Base-by-base conservation (phyloP, 116 monocot genomes). In the Cymodocea nodosa region DNA sequence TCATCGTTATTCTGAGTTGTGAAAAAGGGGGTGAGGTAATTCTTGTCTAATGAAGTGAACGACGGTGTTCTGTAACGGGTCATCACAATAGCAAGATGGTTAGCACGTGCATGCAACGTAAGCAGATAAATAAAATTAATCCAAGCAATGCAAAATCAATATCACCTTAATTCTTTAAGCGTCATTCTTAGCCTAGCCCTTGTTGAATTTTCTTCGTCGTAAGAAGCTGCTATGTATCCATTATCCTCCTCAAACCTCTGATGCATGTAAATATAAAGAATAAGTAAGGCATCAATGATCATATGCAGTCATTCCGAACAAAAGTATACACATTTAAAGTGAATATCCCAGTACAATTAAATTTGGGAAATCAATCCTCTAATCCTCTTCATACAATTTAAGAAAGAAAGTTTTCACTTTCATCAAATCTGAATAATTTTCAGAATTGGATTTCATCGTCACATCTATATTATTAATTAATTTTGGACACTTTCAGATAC, bases 11-110 rank as follows among this genome's bases (percentile, higher is more conserved):
- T 89, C 71, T 98, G 98, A 62, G 84, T 81, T 15, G 98, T 98
- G 73, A 98, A 98, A 60, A 98, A 98, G 25, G 98, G 98, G 59
- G 98, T 98, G 34, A 98, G 85, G 75, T 79, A 98, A 68, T 98
- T 98, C 70, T 84, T 98, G 65, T 98, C 98, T 50, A 98, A 76
- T 51, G 88, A 79, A 20, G 79, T 83, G 79, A 98, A 98, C 48
- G 89, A 86, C 23, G 89, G 76, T 23, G 92, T 75, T 62, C 98
- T 98, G 84, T 70, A 82, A 54, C 48, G 48, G 15, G 12, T 14
- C 19, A 60, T 12, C 16, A 60, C 50, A 76, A 58, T 14, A 6
- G 57, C 35, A 15, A 54, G 53, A 57, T 36, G 37, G 36, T 22
- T 44, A 68, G 7, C 30, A 67, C 8, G 44, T 12, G 12, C 17